Percentiles rank a stretch among this genome's conserved stretches.
Conservation (phyloP, 768 basidiomycete species). For the Leccinum barrowsii region DNA sequence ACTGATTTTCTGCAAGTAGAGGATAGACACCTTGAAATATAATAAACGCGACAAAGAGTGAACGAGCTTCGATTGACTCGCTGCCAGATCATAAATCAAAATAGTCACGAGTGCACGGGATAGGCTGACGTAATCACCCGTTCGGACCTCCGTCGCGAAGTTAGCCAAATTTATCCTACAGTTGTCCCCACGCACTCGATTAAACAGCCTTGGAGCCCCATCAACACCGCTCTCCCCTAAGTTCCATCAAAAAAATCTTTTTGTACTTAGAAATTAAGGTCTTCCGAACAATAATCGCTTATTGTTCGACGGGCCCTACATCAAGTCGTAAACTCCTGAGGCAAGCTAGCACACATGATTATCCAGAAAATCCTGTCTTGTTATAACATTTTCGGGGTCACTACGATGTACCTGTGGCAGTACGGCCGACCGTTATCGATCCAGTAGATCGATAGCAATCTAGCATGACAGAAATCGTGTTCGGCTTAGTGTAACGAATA, state of each 20-base stretch:
- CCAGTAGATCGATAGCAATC: not conserved
- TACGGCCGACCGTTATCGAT: not conserved
- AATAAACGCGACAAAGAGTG: slow-evolving; percentile 7
- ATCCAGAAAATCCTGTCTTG: not conserved
- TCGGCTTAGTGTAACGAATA: not conserved
- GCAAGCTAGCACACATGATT: not conserved
- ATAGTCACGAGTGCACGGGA: not conserved
- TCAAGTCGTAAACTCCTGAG: not conserved
- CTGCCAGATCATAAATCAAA: slow-evolving; percentile 21
- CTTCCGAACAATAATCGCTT: not conserved
- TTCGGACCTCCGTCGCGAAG: not conserved
- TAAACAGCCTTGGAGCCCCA: not conserved
- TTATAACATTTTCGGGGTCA: not conserved
- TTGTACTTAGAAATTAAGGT: not conserved
- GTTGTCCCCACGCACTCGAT: not conserved
- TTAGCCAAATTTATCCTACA: not conserved
- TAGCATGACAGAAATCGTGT: not conserved
- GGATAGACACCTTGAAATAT: not conserved
- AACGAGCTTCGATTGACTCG: slow-evolving; percentile 13
- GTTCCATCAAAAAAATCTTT: slow-evolving; percentile 3
- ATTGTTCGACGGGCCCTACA: not conserved
- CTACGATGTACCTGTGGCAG: not conserved
- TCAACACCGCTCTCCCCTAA: not conserved
- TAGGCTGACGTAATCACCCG: slow-evolving; percentile 24
- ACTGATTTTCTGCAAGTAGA: slow-evolving; percentile 2